Evolutionary conservation across 257 asterid species (phyloP).

Genomic region (Rhazya stricta): DNA sequence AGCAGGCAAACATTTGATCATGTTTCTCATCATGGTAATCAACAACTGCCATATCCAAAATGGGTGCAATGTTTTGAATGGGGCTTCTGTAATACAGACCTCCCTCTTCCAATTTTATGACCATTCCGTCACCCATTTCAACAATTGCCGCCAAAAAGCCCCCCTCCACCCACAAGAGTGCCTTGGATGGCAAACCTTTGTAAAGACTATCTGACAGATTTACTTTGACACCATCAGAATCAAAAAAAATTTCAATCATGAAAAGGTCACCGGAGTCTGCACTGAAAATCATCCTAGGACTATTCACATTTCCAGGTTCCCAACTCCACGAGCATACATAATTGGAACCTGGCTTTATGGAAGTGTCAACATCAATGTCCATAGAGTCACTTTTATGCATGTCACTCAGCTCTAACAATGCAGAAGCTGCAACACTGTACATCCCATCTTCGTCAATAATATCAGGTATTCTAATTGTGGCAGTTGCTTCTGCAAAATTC

Average conservation of each 20-base stretch:
- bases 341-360: constrained; percentile 58
- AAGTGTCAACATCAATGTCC: constrained; percentile 68
- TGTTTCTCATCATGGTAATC: constrained; percentile 77
- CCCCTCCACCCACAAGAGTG: constrained; percentile 78
- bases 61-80: constrained; percentile 89
- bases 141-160: constrained; percentile 75
- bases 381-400: constrained; percentile 75
- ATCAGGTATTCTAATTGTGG: constrained; percentile 56
- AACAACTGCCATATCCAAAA: constrained; percentile 81
- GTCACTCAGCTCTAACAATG: constrained; percentile 92
- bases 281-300: constrained; percentile 68
- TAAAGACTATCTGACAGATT: constrained; percentile 77
- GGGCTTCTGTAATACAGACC: constrained; percentile 60
- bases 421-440: constrained; percentile 91
- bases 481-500: constrained; percentile 38
- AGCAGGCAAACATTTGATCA: constrained; percentile 96
- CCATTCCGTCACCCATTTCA: constrained; percentile 98
- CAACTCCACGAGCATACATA: constrained; percentile 93
- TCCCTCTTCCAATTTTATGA: constrained; percentile 71
- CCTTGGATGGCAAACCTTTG: constrained; percentile 67
- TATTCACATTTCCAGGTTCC: constrained; percentile 58
- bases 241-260: constrained; percentile 60
- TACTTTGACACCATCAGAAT: constrained; percentile 58
- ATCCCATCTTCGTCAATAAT: constrained; percentile 88
- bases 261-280: constrained; percentile 88